These are phyloP conservation scores for Mycena venus DNA, from an alignment of 768 basidiomycete genomes.

Conservation along the genomic window DNA sequence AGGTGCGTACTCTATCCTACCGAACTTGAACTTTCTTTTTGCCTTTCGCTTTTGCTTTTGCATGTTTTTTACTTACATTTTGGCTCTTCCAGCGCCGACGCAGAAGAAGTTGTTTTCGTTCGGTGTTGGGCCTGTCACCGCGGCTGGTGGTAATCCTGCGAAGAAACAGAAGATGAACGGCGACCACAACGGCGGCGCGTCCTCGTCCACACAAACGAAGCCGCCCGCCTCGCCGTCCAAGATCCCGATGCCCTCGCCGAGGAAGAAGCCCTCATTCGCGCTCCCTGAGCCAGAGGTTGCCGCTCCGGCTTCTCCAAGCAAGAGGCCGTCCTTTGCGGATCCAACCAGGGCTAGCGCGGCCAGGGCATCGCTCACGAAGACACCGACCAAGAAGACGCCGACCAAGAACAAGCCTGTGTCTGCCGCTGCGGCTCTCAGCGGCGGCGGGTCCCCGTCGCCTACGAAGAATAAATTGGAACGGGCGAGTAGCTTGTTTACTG, in stretches of 20 bases:
- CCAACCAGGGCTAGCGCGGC: constrained; percentile 33
- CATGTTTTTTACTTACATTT: neutral
- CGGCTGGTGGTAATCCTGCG: constrained; percentile 19
- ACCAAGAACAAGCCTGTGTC: constrained; percentile 29
- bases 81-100: neutral
- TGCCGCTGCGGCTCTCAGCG: constrained; percentile 21
- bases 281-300: constrained; percentile 17
- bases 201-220: neutral
- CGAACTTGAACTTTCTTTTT: neutral
- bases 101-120: constrained; percentile 26
- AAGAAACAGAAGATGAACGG: constrained; percentile 33
- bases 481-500: constrained; percentile 25
- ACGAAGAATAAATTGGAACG: constrained; percentile 33
- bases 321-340: constrained; percentile 28
- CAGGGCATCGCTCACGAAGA: constrained; percentile 19
- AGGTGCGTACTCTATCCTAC: neutral
- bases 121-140: constrained; percentile 14
- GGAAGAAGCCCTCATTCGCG: constrained; percentile 27
- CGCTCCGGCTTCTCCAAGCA: constrained; percentile 29
- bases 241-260: constrained; percentile 29
- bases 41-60: neutral
- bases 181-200: neutral
- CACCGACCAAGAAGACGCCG: constrained; percentile 13
- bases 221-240: constrained; percentile 8
- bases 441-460: constrained; percentile 21